Evolutionary conservation across 768 basidiomycete genomes (phyloP), one percentile per base, ranked within the genome.

Genomic region (Tubosaeta sp.): DNA sequence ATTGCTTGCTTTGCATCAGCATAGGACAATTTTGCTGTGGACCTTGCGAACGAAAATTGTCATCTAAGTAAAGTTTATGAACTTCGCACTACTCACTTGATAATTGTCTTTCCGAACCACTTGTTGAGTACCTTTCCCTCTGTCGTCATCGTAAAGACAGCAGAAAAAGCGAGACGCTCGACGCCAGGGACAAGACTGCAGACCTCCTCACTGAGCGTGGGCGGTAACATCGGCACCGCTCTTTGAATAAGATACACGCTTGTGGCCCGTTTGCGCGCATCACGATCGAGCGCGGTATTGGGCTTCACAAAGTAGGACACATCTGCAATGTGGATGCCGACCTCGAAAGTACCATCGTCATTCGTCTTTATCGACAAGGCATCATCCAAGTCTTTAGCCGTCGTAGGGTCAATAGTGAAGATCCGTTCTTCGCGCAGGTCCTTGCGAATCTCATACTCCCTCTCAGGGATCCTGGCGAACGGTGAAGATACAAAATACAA

Each of bases 221-320:
- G 92, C 2, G 97, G 97, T 9, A 99, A 76, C 97, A 99, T 99
- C 2, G 95, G 95, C 12, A 97, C 95, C 19, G 88, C 85, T 50
- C 95, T 85, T 68, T 99, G 97, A 26, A 98, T 84, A 41, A 99
- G 87, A 65, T 98, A 97, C 43, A 99, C 97, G 61, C 90, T 94
- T 2, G 94, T 97, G 26, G 95, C 97, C 53, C 95, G 81, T 72
- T 98, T 98, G 59, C 95, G 85, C 37, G 97, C 97, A 72, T 99
- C 97, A 22, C 97, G 91, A 64, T 99, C 97, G 61, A 99, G 76
- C n/a, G 97, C 90, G 11, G 95, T 97, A 67, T 93, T 94, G 22
- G 91, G 87, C 71, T 91, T 91, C 62, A 91, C 86, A 71, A 98
- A 97, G 75, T 87, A 88, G 2, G 95, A 92, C 6, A 97, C 95